phyloP scores from a whole-genome alignment of 495 filamentous ascomycete species.

The Rusavskia elegans region DNA sequence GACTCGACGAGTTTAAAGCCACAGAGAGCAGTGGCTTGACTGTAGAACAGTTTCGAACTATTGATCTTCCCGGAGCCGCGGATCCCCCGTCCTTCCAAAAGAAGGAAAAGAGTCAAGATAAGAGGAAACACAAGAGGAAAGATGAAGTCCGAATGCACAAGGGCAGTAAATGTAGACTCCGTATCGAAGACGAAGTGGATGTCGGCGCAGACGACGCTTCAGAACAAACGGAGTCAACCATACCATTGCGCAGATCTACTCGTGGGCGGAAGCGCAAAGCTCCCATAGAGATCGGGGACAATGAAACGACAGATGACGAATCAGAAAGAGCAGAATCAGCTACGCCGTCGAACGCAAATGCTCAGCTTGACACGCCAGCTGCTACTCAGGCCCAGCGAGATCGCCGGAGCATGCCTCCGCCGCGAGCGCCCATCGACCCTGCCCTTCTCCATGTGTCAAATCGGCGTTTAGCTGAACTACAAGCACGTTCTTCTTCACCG shows the following conservation, averaged over 20 bases:
- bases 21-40: conserved; percentile 67
- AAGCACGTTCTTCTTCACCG: neutral
- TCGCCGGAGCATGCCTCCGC: conserved; percentile 13
- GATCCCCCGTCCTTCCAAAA: conserved; percentile 73
- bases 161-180: conserved; percentile 5
- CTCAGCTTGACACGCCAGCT: conserved; percentile 1
- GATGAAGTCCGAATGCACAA: conserved; percentile 17
- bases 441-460: conserved; percentile 4
- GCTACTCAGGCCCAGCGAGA: conserved; percentile 6
- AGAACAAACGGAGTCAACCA: neutral
- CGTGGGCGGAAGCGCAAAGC: neutral
- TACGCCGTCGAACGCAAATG: neutral
- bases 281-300: conserved; percentile 23
- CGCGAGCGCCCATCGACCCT: conserved; percentile 18
- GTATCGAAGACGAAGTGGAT: neutral
- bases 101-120: conserved; percentile 17
- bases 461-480: neutral
- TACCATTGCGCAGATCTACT: conserved; percentile 1
- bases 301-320: conserved; percentile 13
- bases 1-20: conserved; percentile 74
- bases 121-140: conserved; percentile 24
- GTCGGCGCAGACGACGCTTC: too few species aligned
- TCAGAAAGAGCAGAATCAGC: conserved; percentile 4
- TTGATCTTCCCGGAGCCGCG: conserved; percentile 44
- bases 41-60: conserved; percentile 70